A percentile compares a stretch with the other conserved stretches of the same genome.
phyloP scores from a whole-genome alignment of 495 filamentous ascomycete genomes.

The Daldinia childiae region DNA sequence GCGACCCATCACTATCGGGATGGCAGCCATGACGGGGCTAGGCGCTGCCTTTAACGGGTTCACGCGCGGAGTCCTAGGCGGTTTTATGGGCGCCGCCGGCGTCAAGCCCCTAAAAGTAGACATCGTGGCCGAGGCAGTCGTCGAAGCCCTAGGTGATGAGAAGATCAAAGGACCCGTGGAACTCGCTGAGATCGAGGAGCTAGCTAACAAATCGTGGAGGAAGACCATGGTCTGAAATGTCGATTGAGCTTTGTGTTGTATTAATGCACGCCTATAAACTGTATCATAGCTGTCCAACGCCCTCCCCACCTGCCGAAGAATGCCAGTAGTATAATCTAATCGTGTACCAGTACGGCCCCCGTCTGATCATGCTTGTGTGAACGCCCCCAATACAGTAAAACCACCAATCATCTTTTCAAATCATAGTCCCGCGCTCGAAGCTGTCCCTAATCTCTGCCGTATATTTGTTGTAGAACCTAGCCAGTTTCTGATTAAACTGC shows the following conservation, averaged over 20 bases:
- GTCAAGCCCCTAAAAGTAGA: conserved; percentile 89
- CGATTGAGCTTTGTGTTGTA: conserved; percentile 18
- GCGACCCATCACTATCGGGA: conserved; percentile 81
- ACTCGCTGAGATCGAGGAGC: conserved; percentile 72
- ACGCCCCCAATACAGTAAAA: conserved; percentile 19
- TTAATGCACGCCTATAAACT: conserved; percentile 45
- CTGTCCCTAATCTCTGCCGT: conserved; percentile 96
- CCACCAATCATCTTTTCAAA: conserved; percentile 55
- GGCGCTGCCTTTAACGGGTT: conserved; percentile 76
- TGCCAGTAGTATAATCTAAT: conserved; percentile 37
- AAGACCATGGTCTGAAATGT: conserved; percentile 74
- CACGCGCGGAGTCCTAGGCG: conserved; percentile 75
- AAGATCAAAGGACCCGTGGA: conserved; percentile 74
- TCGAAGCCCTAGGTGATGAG: conserved; percentile 79
- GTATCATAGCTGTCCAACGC: conserved; percentile 42
- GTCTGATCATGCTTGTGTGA: conserved; percentile 5
- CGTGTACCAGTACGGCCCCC: conserved; percentile 18
- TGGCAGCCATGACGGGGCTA: conserved; percentile 76
- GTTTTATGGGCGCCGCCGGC: conserved; percentile 80
- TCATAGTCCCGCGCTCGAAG: conserved; percentile 95
- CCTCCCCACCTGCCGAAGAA: conserved; percentile 9
- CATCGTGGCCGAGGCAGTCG: conserved; percentile 81
- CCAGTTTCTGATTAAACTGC: conserved; percentile 97
- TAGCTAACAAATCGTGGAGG: conserved; percentile 81
- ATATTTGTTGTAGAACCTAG: conserved; percentile 98